phyloP scores from a whole-genome alignment of 2,329 filamentous ascomycete species.

The Zopfia rhizophila region DNA sequence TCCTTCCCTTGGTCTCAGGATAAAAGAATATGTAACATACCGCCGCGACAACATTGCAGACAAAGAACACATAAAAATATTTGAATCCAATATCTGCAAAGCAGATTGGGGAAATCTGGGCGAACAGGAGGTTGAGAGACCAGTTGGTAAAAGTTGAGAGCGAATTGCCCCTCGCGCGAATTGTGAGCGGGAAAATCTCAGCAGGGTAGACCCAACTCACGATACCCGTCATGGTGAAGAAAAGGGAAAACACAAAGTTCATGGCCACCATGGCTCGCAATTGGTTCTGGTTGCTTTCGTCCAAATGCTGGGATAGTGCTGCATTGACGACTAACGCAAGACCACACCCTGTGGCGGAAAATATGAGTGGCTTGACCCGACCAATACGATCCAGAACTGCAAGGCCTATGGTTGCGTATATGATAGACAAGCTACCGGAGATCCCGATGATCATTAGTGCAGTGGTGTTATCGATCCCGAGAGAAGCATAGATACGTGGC shows the following conservation, averaged over 20 bases:
- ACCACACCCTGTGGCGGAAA: constrained; percentile 55
- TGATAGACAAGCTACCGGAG: constrained; percentile 60
- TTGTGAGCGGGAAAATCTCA: constrained; percentile 59
- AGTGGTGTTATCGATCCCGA: constrained; percentile 57
- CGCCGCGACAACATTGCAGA: constrained; percentile 57
- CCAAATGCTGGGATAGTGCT: constrained; percentile 51
- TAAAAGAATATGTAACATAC: constrained; percentile 41
- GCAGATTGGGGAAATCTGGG: constrained; percentile 61
- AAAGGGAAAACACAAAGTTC: constrained; percentile 60
- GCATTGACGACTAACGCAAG: constrained; percentile 48
- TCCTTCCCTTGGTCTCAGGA: constrained; percentile 42
- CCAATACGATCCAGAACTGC: constrained; percentile 59
- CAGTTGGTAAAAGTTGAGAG: constrained; percentile 60
- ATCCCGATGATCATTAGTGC: constrained; percentile 64
- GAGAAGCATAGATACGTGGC: constrained; percentile 55
- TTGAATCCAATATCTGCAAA: constrained; percentile 46
- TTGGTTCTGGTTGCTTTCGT: constrained; percentile 47
- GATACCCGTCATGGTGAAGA: constrained; percentile 57
- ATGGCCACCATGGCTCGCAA: constrained; percentile 59
- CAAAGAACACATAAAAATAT: constrained; percentile 59
- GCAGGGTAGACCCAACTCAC: constrained; percentile 61
- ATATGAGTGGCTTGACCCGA: constrained; percentile 61
- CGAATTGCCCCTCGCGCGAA: constrained; percentile 55
- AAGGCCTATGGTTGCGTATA: constrained; percentile 60
- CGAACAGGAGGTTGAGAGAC: constrained; percentile 60